Evolutionary conservation across 352 stramenopile species (phyloP).

Genomic region (Phytophthora boehmeriae): DNA sequence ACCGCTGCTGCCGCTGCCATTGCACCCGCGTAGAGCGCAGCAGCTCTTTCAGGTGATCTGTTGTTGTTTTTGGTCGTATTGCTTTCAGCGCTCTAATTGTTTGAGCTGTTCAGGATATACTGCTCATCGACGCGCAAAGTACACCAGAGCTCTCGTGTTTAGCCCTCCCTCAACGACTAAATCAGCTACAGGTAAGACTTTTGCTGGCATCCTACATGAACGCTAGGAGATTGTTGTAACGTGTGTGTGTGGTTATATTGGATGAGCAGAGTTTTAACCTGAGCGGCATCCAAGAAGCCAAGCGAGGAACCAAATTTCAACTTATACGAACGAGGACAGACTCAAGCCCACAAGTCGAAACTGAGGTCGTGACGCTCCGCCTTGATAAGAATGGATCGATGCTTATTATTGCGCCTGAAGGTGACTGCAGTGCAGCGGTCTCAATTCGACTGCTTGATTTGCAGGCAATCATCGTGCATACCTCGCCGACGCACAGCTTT

Average conservation of each 20-base stretch:
- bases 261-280: constrained; percentile 25
- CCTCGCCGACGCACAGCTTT: constrained; percentile 10
- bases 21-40: constrained; percentile 39
- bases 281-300: constrained; percentile 33
- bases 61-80: not conserved
- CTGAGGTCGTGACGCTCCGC: constrained; percentile 9
- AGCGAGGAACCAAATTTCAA: constrained; percentile 33
- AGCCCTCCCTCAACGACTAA: constrained; percentile 33
- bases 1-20: constrained; percentile 15
- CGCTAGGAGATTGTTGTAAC: not conserved
- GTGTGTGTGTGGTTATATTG: not conserved
- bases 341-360: not conserved
- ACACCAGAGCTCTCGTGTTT: constrained; percentile 30
- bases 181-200: constrained; percentile 29
- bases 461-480: constrained; percentile 11
- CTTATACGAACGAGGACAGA: constrained; percentile 1
- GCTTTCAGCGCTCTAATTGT: not conserved
- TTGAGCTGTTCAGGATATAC: constrained; percentile 23
- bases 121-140: constrained; percentile 19
- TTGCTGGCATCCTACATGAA: not conserved
- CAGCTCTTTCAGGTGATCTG: constrained; percentile 43
- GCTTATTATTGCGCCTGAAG: constrained; percentile 6
- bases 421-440: not conserved
- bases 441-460: constrained; percentile 15
- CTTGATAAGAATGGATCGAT: constrained; percentile 24